Evolutionary conservation across 345 rosid species (phyloP).

Genomic region (Salix exigua): DNA sequence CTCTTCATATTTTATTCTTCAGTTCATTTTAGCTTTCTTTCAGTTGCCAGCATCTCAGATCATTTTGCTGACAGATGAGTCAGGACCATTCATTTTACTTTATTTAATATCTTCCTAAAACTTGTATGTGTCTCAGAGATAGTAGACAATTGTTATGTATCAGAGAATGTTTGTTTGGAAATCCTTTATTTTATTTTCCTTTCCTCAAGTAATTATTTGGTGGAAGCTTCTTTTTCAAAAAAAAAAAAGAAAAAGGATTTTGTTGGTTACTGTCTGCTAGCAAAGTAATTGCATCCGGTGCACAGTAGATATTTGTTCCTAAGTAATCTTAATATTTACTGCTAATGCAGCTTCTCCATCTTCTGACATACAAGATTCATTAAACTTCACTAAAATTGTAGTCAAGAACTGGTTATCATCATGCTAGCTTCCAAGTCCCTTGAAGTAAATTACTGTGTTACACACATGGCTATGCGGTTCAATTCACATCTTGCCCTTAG

Average conservation of each 20-base stretch:
- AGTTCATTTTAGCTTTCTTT: conserved; percentile 1
- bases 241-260: neutral
- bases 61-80: neutral
- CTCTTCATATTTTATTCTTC: neutral
- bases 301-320: neutral
- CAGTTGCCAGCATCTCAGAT: neutral
- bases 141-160: neutral
- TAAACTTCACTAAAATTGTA: neutral
- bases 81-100: neutral
- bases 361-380: no score
- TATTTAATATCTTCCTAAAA: neutral
- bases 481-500: neutral
- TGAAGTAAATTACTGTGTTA: neutral
- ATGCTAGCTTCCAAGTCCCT: neutral
- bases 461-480: neutral
- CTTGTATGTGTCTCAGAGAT: neutral
- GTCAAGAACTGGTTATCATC: neutral
- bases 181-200: neutral
- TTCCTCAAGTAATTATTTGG: neutral
- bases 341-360: neutral
- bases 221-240: neutral
- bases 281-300: neutral
- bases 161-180: neutral
- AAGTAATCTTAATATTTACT: neutral
- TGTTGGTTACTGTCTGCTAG: neutral